These are phyloP conservation scores for Skeletonema costatum DNA, from an alignment of 108 stramenopile species.

Conservation along the genomic window DNA sequence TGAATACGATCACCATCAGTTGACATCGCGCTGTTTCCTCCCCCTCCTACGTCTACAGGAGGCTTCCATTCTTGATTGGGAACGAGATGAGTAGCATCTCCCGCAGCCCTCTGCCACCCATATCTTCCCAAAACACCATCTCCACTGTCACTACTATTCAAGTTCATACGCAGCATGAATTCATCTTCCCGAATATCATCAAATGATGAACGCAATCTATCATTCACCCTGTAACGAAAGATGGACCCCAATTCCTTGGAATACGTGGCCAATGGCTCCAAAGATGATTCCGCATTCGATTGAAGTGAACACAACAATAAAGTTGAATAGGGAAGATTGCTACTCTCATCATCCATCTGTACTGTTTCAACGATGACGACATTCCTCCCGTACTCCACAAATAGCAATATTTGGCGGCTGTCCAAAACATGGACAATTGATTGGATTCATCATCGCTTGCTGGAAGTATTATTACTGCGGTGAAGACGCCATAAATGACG, in stretches of 20 bases:
- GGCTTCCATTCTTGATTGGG: conserved; percentile 24
- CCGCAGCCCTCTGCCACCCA: conserved; percentile 27
- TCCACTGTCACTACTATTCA: background rate
- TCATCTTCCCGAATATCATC: conserved; percentile 31
- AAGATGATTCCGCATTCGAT: conserved; percentile 10
- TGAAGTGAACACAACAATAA: conserved; percentile 34
- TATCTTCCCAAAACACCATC: conserved; percentile 13
- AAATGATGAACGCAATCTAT: conserved; percentile 33
- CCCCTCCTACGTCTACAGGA: background rate
- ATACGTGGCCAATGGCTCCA: conserved; percentile 45
- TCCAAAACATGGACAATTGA: conserved; percentile 44
- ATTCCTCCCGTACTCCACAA: conserved; percentile 47
- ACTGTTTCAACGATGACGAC: background rate
- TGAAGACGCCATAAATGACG: conserved; percentile 45
- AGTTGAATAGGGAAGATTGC: conserved; percentile 38
- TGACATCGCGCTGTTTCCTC: conserved; percentile 3
- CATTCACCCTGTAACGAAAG: conserved; percentile 39
- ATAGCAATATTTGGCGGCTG: conserved; percentile 30
- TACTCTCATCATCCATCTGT: background rate
- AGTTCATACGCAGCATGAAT: conserved; percentile 34
- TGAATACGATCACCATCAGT: conserved; percentile 21
- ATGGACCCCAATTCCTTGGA: conserved; percentile 24
- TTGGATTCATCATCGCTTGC: conserved; percentile 1
- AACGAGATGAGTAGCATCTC: conserved; percentile 28
- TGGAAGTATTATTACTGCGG: background rate